Evolutionary conservation across 768 basidiomycete species (phyloP).

Genomic region (Botryobasidium botryosum): DNA sequence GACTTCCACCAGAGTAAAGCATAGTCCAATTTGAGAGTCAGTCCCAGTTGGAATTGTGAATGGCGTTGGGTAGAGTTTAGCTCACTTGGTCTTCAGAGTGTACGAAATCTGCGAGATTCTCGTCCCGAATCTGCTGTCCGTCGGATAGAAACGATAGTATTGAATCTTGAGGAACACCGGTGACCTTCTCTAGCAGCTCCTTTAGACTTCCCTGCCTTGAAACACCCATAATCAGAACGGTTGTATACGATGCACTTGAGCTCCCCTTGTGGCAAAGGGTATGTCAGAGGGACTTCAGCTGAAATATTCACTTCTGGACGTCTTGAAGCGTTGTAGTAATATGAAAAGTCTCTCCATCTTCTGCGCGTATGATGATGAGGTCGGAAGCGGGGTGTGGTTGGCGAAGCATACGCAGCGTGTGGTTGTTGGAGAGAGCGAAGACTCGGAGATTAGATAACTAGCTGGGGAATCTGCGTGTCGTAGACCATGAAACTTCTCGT

Average conservation of each 20-base stretch:
- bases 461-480: background rate
- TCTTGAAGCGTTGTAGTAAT: slow-evolving; percentile 55
- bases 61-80: background rate
- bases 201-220: slow-evolving; percentile 51
- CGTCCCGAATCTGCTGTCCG: slow-evolving; percentile 50
- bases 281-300: background rate
- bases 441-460: background rate
- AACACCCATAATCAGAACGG: background rate
- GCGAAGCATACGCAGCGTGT: background rate
- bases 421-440: background rate
- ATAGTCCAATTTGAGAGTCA: background rate
- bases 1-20: slow-evolving; percentile 24
- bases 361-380: slow-evolving; percentile 27
- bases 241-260: background rate
- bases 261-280: background rate
- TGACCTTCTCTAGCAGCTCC: slow-evolving; percentile 50
- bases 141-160: slow-evolving; percentile 67
- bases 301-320: slow-evolving; percentile 44
- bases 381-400: background rate
- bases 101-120: slow-evolving; percentile 60
- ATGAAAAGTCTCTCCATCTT: slow-evolving; percentile 26
- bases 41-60: background rate
- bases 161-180: slow-evolving; percentile 49
- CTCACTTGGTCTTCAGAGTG: slow-evolving; percentile 59
- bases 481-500: background rate